Base-by-base conservation (phyloP, 495 filamentous ascomycete species). In the Rostrohypoxylon terebratum region DNA sequence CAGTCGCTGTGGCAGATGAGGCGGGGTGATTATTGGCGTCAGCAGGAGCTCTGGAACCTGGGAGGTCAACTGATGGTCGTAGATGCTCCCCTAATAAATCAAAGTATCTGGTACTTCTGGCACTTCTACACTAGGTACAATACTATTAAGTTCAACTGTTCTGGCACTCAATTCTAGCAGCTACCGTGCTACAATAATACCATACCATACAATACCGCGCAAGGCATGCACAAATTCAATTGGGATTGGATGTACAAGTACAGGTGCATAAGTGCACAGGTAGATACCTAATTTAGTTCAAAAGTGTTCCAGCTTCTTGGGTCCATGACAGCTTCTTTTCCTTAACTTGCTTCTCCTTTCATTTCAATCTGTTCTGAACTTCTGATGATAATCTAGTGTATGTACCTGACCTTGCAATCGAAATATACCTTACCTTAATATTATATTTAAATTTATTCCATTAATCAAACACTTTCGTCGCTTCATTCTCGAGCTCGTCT, bases 281-380 rank as follows among this genome's bases (percentile, higher is more conserved):
- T n/a, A n/a, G n/a, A n/a, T n/a, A n/a, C n/a, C n/a, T 66, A 59
- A 63, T 71, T 74, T 76, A 67, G 74, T 60, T 42, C 38, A n/a
- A 28, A 28, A 28, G 13, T 42, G 38, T 42, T 71, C 53, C 53
- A 64, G 64, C 69, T 72, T 66, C 33, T 40, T 11, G 47, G 48
- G 66, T 47, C 59, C 21, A 53, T 58, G 38, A 63, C 69, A 72
- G 53, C 69, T 63, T 63, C 59, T 18, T 47, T 59, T n/a, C 48
- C 40, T 25, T 25, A 42, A 59, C 33, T 62, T 51, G 2, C 42
- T 59, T 34, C 47, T 18, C 16, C 61, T 48, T 45, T 61, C 42
- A n/a, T 42, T 51, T 63, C 48, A 51, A 16, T 31, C 54, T 54
- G 28, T 11, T 48, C n/a, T n/a, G n/a, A n/a, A n/a, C n/a, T n/a